Evolutionary conservation across 108 stramenopile species (phyloP), one percentile per base, ranked within the genome.

Genomic region (Epithemia pelagica): DNA sequence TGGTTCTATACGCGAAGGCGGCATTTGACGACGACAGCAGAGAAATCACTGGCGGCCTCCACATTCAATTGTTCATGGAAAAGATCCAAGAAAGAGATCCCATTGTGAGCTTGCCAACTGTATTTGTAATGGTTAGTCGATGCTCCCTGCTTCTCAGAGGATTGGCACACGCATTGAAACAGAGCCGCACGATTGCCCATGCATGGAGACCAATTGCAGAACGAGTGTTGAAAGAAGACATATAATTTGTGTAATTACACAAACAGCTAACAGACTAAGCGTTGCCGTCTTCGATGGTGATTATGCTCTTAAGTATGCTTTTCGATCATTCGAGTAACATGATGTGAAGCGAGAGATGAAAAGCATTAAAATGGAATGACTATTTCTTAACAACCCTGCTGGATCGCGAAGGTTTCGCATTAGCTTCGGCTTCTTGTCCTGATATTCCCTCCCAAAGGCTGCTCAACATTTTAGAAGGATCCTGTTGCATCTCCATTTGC

Each of bases 21-120:
- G 58, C 67, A 30, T 88, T 87, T 37, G 91, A 90, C 60, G 74
- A 84, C 32, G 84, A 89, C 67, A 86, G 80, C 51, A 75, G 69
- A 46, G 74, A 83, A 54, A 33, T 89, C 26, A 84, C 83, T 0
- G 72, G 80, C n/a, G 88, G 88, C 0, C 72, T 80, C 54, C 88
- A 92, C 67, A 85, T 92, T 65, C 91, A 92, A 66, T 22, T 89
- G 2, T 92, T 86, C 53, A 83, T 92, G 87, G 91, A 92, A 58
- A 67, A 85, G 33, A 59, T 92, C 27, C 79, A 89, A 65, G 72
- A 72, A 22, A 57, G 61, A 53, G 91, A 92, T 64, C 88, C 88
- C 1, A 82, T 89, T 22, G 74, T 81, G 15, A 57, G 78, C 27
- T 59, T 90, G 2, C 88, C 88, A 30, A 77, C 72, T 32, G 77